Evolutionary conservation across 352 stramenopile genomes (phyloP).

Genomic region (Phytopythium ostracodes): DNA sequence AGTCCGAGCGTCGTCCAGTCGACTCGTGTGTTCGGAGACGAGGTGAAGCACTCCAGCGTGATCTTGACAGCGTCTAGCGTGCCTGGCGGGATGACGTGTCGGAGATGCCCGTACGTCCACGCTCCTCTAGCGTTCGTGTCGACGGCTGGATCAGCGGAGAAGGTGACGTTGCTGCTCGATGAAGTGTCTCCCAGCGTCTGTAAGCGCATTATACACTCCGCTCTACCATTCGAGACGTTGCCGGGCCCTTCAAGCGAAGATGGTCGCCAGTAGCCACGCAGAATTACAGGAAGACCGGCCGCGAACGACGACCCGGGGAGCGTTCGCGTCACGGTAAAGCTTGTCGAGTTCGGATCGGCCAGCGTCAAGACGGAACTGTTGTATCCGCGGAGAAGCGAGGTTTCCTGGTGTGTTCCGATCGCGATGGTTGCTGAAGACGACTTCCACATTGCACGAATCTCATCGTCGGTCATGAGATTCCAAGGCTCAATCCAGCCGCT

Average conservation of each 20-base stretch:
- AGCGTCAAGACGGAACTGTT: slow-evolving; percentile 37
- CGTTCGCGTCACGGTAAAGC: slow-evolving; percentile 17
- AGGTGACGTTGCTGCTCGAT: background rate
- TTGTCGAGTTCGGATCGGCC: slow-evolving; percentile 10
- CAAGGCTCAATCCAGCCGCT: slow-evolving; percentile 52
- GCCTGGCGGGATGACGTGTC: slow-evolving; percentile 24
- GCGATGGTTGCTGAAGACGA: slow-evolving; percentile 11
- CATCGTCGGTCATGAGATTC: slow-evolving; percentile 26
- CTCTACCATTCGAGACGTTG: background rate
- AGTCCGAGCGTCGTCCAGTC: slow-evolving; percentile 53
- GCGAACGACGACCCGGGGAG: slow-evolving; percentile 36
- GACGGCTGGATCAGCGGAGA: background rate
- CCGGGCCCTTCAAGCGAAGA: background rate
- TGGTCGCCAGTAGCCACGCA: slow-evolving; percentile 36
- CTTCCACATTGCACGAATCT: slow-evolving; percentile 29
- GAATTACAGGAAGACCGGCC: slow-evolving; percentile 30
- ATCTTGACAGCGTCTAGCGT: slow-evolving; percentile 34
- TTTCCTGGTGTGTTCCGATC: slow-evolving; percentile 18
- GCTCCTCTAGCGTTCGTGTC: slow-evolving; percentile 7
- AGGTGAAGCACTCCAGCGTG: slow-evolving; percentile 41
- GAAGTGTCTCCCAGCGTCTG: slow-evolving; percentile 17
- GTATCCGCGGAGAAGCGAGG: slow-evolving; percentile 30
- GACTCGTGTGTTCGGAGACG: slow-evolving; percentile 16
- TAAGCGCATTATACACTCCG: slow-evolving; percentile 23
- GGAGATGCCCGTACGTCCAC: slow-evolving; percentile 36